A percentile compares a stretch with the other conserved stretches of the same genome.
Conservation (phyloP, 2,329 filamentous ascomycete genomes). For the Fusarium miscanthi region DNA sequence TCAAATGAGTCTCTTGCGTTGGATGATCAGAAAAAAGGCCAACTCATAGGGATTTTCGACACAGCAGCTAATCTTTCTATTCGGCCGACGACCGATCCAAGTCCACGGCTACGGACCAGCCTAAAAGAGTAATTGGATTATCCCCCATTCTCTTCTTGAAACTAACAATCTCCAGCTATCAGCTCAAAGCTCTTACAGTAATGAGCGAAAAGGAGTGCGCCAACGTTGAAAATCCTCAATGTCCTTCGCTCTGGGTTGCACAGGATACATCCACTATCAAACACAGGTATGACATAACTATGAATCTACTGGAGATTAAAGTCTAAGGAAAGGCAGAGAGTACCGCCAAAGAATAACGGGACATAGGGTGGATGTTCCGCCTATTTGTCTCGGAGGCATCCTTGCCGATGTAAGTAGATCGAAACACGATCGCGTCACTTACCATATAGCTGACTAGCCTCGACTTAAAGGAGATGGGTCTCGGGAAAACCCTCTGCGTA, state of each 20-base stretch:
- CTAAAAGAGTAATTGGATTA: neutral
- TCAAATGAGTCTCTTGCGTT: neutral
- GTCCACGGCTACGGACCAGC: neutral
- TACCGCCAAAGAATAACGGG: neutral
- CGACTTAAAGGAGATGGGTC: conserved; percentile 48
- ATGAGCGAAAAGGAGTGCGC: neutral
- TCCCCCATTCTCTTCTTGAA: too few relatives aligned
- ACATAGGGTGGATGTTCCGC: fast-evolving
- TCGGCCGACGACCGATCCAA: neutral
- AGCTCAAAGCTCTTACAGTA: neutral
- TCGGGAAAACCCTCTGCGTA: conserved; percentile 49
- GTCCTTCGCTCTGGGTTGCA: neutral
- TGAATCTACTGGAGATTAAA: fast-evolving
- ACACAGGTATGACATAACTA: neutral
- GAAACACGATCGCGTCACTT: neutral
- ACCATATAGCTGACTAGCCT: neutral
- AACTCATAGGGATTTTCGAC: neutral
- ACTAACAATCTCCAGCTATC: neutral
- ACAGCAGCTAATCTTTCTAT: neutral
- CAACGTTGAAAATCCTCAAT: neutral
- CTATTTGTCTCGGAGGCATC: neutral
- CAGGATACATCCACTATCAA: fast-evolving
- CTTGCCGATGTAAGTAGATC: neutral
- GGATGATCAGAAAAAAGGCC: neutral
- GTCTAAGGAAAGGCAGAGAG: neutral